Percentiles rank a stretch among this genome's conserved stretches.
Conservation (phyloP, 306 rosid genomes). For the Oemleria cerasiformis region DNA sequence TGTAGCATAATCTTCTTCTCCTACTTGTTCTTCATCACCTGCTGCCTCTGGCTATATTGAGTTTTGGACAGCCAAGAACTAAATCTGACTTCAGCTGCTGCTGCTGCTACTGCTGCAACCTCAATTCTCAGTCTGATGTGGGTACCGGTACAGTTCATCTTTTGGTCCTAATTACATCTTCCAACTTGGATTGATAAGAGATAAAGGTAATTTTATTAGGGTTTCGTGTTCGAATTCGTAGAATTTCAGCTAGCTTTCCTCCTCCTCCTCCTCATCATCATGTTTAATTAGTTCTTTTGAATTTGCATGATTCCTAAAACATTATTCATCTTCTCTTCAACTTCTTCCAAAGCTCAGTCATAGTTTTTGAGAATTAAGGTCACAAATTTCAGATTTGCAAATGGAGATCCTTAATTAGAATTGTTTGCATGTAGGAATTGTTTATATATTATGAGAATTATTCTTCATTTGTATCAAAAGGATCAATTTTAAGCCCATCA, state of each 20-base stretch:
- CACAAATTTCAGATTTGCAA: background rate
- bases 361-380: too few species aligned
- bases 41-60: background rate
- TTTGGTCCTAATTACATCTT: background rate
- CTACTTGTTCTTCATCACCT: background rate
- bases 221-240: background rate
- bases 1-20: background rate
- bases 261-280: too few species aligned
- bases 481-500: background rate
- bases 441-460: background rate
- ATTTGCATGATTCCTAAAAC: background rate
- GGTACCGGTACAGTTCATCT: background rate
- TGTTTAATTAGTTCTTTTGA: background rate
- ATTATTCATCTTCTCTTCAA: background rate
- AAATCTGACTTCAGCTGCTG: conserved; percentile 9
- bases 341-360: background rate
- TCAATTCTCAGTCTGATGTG: conserved; percentile 8
- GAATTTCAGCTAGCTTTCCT: too few species aligned
- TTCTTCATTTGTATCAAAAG: background rate
- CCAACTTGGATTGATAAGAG: background rate
- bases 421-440: too few species aligned
- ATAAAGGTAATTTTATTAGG: conserved; percentile 7
- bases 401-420: too few species aligned
- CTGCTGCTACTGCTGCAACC: background rate
- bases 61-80: conserved; percentile 2